Base-by-base conservation (phyloP, 2,329 filamentous ascomycete species). In the Aspergillus pseudoglaucus region DNA sequence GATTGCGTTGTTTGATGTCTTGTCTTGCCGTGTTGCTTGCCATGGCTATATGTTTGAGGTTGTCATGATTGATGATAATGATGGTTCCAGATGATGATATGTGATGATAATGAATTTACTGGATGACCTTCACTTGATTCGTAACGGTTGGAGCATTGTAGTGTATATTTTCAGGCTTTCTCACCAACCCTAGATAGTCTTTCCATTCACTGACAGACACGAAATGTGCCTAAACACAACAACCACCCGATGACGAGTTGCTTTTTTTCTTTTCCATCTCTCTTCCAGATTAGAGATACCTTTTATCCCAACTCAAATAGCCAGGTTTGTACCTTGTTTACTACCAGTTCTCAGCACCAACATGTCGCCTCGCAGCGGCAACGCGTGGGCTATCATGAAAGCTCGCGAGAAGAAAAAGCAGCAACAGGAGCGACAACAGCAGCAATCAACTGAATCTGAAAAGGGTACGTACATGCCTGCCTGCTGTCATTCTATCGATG, bases 301-400 rank as follows among this genome's bases (percentile, higher is more conserved):
- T 30, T 12, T 12, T 12, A 27, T 30, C 25, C 4, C 25, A 30
- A 12, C 25, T 27, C 25, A 27, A 27, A 27, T 27, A 27, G 8
- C 25, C 25, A 10, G 25, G 25, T 27, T 10, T 27, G 9, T 44
- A 35, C n/a, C 32, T 35, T 7, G n/a, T 35, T 35, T n/a, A 14
- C 14, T 35, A 9, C 9, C 37, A 9, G 25, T 10, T 22, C 22
- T 22, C 6, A 22, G 22, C 6, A 6, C 47, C 32, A 33, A 44
- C 39, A 55, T 58, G 52, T 46, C 50, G n/a, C 42, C 48, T 2
- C 39, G 47, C 3, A 50, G 51, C 33, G 60, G 59, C 12, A 64
- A 65, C 40, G 61, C 62, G 1, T 64, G 59, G 51, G 55, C 61
- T 6, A 45, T 55, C 33, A 55, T 59, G 49, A 57, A 55, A 40